Evolutionary conservation across 1,284 basidiomycete genomes (phyloP), one percentile per base, ranked within the genome.

Genomic region (Trichosporon asahii): DNA sequence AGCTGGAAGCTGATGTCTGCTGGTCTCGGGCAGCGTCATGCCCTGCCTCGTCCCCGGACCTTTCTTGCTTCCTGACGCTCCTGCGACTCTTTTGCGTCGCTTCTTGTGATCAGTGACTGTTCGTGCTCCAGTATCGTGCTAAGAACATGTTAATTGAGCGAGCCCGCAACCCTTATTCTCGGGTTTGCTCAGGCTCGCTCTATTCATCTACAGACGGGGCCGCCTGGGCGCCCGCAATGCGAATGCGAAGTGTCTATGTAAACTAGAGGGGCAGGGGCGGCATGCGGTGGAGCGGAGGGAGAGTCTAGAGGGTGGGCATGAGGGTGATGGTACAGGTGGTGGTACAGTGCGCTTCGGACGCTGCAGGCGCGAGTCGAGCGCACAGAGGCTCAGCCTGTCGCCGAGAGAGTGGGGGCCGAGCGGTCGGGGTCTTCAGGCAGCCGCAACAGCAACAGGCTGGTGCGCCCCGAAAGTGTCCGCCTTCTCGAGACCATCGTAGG

Each of bases 221-320:
- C 57, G 27, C 57, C 57, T 2, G 57, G 57, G 57, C 57, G 18
- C 57, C 57, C 57, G 27, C 29, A n/a, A 31, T 61, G 57, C 55
- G 27, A 18, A 29, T 57, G 55, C 29, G 29, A 61, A 61, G 29
- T 31, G 27, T 61, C 57, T 61, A 61, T 60, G 55, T 60, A 61
- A 21, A 21, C 29, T 15, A 33, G 31, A 4, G 8, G 57, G 18
- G 18, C 5, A 31, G 29, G 29, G 57, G 29, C 27, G 57, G 57
- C 27, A 61, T 31, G 57, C 15, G 29, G 8, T 9, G 14, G 57
- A 25, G n/a, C 57, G 57, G 29, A 7, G 15, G 29, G 29, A 29
- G 18, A 7, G 11, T 27, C 29, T 5, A 15, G 57, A 61, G 57
- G 57, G 57, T 61, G 57, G 57, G 57, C 57, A 31, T 61, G 57